Base-by-base conservation (phyloP, 805 yeast genomes). In the Suhomyces sp. region DNA sequence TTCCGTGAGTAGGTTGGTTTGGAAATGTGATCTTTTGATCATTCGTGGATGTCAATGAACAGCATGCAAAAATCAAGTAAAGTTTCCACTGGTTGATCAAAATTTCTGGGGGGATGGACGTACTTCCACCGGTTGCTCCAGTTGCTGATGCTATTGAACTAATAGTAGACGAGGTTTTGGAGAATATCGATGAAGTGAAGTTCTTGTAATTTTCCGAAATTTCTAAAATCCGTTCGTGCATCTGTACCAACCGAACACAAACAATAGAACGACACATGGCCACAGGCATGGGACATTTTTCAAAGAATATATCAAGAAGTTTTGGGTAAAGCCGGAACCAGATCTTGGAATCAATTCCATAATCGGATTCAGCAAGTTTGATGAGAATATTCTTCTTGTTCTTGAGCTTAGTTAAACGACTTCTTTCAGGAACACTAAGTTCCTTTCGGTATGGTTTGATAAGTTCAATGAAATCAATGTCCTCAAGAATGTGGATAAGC, bases 281-380 rank as follows among this genome's bases (percentile, higher is more conserved):
- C 58, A 91, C 88, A 0, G 96, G 91, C 53, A 91, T 81, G 0
- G 98, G 98, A 51, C 95, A 88, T 31, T 72, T 73, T 40, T 79
- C 85, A 42, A 86, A 88, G 40, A 93, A 78, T 1, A 78, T 68
- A 21, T 74, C 79, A 26, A 93, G 61, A 2, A 93, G 63, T 23
- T 74, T 75, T 2, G 97, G 97, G 49, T 85, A 88, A 1, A 83
- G 74, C 42, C 95, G 75, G 50, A 91, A 83, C 98, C 98, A 93
- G n/a, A 93, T 65, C 0, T 98, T 95, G 1, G 95, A 81, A 61
- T 93, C 98, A 7, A 93, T 90, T 2, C 98, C 97, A 51, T 90
- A 85, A 39, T 84, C 95, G 2, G 95, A 84, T 46, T 87, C 96
- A 0, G 96, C 96, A 5, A 93, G 64, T 32, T 79, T 74, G 0